Percentiles rank a stretch among this genome's conserved stretches.
phyloP scores from a whole-genome alignment of 345 rosid genomes.

The Eucalyptus sideroxylon region DNA sequence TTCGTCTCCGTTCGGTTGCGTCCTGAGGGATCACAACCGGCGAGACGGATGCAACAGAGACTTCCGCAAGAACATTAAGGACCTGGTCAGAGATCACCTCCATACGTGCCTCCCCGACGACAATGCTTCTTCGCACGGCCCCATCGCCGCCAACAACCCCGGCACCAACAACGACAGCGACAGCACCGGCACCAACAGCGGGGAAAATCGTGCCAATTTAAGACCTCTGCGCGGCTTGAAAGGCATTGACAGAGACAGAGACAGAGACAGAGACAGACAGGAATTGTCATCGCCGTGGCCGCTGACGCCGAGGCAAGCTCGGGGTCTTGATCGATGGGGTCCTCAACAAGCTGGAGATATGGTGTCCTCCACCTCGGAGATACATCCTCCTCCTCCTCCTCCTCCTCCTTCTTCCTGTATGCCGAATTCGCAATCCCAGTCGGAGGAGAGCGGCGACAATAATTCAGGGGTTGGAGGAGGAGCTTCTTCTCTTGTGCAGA shows the following conservation, averaged over 20 bases:
- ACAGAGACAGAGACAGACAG: not conserved
- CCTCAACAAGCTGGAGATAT: conserved; percentile 26
- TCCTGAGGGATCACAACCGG: conserved; percentile 38
- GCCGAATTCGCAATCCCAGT: not conserved
- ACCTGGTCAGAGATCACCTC: conserved; percentile 49
- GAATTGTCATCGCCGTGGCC: not conserved
- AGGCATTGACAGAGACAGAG: not conserved
- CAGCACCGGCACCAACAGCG: not conserved
- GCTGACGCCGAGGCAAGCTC: conserved; percentile 1
- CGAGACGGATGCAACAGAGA: conserved; percentile 13
- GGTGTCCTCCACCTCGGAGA: conserved; percentile 13
- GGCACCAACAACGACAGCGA: not conserved
- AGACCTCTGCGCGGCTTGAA: not conserved
- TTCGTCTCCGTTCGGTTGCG: conserved; percentile 46
- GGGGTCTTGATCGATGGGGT: conserved; percentile 26
- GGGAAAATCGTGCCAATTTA: not conserved
- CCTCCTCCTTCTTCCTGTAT: not conserved
- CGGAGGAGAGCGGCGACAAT: not conserved
- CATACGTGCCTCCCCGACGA: conserved; percentile 11
- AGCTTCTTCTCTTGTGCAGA: conserved; percentile 85
- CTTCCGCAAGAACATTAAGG: conserved; percentile 3
- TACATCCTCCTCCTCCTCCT: not conserved
- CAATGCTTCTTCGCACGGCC: not conserved
- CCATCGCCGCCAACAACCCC: not conserved
- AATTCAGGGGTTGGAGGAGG: conserved; percentile 1